Evolutionary conservation across 2,329 filamentous ascomycete genomes (phyloP), one percentile per base, ranked within the genome.

Genomic region (Cyphellophora europaea): DNA sequence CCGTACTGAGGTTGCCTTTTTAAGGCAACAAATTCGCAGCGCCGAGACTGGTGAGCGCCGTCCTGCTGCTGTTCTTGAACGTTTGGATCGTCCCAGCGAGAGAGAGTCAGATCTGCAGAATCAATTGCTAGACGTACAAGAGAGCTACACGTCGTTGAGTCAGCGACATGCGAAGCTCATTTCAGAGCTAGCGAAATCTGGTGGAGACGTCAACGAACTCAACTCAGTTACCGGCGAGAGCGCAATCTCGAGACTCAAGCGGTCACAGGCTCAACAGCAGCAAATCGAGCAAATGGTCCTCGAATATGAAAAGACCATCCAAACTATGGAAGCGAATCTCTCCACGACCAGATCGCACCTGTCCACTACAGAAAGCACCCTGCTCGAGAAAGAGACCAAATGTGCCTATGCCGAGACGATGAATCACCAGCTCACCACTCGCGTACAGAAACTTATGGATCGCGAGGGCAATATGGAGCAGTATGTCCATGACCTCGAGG

Each of bases 271-370:
- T 0, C 96, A 98, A 54, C 88, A 89, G 2, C 82, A 93, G 55
- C 89, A 89, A 17, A 89, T 98, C 13, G 91, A 98, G 53, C 84
- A 93, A 53, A 86, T 98, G 14, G 86, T 98, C 3, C 66, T 96
- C 32, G 91, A 98, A 60, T 98, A 98, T 55, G 93, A 98, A 58
- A 96, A 93, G 69, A 98, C 93, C 0, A 98, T 98, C 32, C 88
- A 96, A 56, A 82, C 77, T 35, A 72, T 98, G 11, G 91, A 98
- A 58, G 79, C 87, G 33, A 95, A 88, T 2, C 73, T 98, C 11
- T 88, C 88, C 1, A 91, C 78, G 52, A 96, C 91, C 1, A 76
- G 91, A 38, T 72, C 82, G 19, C 86, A 84, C 0, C 68, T 98
- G 17, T 82, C 91, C 8, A 80, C 67, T 44, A 88, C 83, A 0